These are phyloP conservation scores for Lasiodiplodia hormozganensis DNA, from an alignment of 2,329 filamentous ascomycete genomes.

Conservation along the genomic window DNA sequence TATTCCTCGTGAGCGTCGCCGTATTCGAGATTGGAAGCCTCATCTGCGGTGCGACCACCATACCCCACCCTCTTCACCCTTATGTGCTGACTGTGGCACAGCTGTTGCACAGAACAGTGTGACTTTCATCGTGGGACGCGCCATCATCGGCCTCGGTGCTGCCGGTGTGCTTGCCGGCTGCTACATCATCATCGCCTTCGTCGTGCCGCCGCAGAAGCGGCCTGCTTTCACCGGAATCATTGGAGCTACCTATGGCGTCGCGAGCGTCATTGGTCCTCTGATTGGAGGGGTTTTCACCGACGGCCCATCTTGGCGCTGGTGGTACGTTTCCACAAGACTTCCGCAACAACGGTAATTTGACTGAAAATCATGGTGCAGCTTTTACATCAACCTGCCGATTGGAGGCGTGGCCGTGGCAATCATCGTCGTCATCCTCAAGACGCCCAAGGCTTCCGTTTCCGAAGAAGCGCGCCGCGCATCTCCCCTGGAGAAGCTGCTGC, in stretches of 20 bases:
- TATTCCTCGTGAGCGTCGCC: conserved; percentile 41
- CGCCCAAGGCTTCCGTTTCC: conserved; percentile 39
- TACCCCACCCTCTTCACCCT: background rate
- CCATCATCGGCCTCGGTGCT: conserved; percentile 57
- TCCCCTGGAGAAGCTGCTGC: conserved; percentile 7
- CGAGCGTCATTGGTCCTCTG: conserved; percentile 36
- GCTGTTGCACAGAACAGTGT: conserved; percentile 39
- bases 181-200: conserved; percentile 58
- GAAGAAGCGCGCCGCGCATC: conserved; percentile 30
- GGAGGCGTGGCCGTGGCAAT: conserved; percentile 48
- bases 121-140: conserved; percentile 57
- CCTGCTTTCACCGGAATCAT: background rate
- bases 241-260: conserved; percentile 29
- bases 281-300: conserved; percentile 32
- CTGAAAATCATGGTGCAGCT: conserved; percentile 30
- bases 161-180: conserved; percentile 57
- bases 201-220: conserved; percentile 50
- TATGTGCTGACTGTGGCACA: background rate
- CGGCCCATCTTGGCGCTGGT: conserved; percentile 47
- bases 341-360: background rate
- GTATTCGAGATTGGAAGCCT: conserved; percentile 63
- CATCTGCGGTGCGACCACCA: conserved; percentile 49
- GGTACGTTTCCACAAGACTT: background rate
- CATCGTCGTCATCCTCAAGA: conserved; percentile 50
- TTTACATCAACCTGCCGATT: conserved; percentile 56